Evolutionary conservation across 2,329 filamentous ascomycete species (phyloP).

Genomic region (Ophiostoma sp.): DNA sequence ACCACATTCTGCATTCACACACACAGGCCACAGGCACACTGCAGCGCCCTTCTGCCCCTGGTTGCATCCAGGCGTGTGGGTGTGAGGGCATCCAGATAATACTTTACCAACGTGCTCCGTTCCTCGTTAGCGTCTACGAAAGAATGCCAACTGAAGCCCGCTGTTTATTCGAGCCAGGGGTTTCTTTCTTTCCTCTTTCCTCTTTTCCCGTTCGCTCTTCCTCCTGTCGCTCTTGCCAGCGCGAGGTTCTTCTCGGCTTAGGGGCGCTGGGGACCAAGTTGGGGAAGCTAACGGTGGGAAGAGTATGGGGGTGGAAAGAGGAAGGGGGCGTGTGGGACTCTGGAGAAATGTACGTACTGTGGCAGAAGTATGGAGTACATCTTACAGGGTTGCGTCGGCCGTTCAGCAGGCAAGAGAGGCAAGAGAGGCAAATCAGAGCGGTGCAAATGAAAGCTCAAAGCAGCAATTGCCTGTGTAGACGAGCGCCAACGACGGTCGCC

Average conservation of each 20-base stretch:
- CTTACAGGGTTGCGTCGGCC: background rate
- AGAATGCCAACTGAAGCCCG: background rate
- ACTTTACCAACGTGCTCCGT: conserved; percentile 14
- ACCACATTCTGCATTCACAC: background rate
- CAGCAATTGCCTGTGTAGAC: background rate
- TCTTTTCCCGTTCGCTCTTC: background rate
- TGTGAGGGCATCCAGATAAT: background rate
- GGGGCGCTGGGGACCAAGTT: conserved; percentile 20
- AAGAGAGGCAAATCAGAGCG: conserved; percentile 8
- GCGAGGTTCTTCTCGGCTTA: conserved; percentile 25
- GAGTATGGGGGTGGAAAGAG: conserved; percentile 6
- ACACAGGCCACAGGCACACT: conserved; percentile 4
- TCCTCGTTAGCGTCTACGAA: conserved; percentile 8
- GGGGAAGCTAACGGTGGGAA: conserved; percentile 7
- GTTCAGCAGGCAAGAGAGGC: background rate
- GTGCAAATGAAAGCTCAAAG: background rate
- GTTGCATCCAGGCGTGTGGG: conserved; percentile 23
- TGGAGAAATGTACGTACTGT: conserved; percentile 20
- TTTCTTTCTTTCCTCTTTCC: background rate
- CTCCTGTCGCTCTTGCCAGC: background rate
- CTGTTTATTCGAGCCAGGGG: conserved; percentile 16
- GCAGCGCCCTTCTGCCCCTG: conserved; percentile 4
- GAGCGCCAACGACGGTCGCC: background rate
- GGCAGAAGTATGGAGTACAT: background rate
- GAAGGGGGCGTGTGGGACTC: conserved; percentile 25